Percentiles rank a stretch among this genome's conserved stretches.
Evolutionary conservation across 495 filamentous ascomycete genomes (phyloP).

Genomic region (Penicillium arizonense): DNA sequence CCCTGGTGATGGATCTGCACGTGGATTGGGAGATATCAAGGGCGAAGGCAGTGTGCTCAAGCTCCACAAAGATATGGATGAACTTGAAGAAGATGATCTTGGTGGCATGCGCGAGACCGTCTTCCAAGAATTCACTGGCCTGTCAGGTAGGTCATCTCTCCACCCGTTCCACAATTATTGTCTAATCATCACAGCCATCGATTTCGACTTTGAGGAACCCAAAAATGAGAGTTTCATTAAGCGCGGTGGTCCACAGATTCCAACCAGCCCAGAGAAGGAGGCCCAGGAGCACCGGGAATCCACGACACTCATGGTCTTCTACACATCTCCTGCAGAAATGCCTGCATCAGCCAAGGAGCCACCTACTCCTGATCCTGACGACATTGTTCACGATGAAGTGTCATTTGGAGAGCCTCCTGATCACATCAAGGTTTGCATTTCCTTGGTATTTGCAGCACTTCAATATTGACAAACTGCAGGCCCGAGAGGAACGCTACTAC

Average conservation of each 20-base stretch:
- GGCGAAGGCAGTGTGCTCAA: slow-evolving; percentile 82
- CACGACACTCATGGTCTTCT: slow-evolving; percentile 80
- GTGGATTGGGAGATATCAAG: slow-evolving; percentile 68
- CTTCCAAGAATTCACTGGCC: slow-evolving; percentile 42
- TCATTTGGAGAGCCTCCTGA: slow-evolving; percentile 52
- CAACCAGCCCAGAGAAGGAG: slow-evolving; percentile 63
- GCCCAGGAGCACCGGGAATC: slow-evolving; percentile 70
- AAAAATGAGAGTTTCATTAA: slow-evolving; percentile 52
- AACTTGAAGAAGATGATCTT: slow-evolving; percentile 69
- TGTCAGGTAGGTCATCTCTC: slow-evolving; percentile 33
- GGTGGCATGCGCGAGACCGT: slow-evolving; percentile 45
- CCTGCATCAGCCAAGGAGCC: slow-evolving; percentile 78
- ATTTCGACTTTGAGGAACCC: slow-evolving; percentile 55
- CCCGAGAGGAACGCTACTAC: slow-evolving; percentile 46
- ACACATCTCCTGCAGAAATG: slow-evolving; percentile 70
- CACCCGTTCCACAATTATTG: neutral
- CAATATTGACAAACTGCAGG: slow-evolving; percentile 23
- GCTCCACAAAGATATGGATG: slow-evolving; percentile 60
- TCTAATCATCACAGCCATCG: slow-evolving; percentile 44
- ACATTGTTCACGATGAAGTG: slow-evolving; percentile 30
- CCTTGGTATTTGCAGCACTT: neutral
- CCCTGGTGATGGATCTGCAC: slow-evolving; percentile 61
- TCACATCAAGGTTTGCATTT: slow-evolving; percentile 40
- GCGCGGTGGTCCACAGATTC: slow-evolving; percentile 58
- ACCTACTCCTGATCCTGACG: slow-evolving; percentile 38